Evolutionary conservation across 768 basidiomycete genomes (phyloP).

Genomic region (Tephrocybe rancida): DNA sequence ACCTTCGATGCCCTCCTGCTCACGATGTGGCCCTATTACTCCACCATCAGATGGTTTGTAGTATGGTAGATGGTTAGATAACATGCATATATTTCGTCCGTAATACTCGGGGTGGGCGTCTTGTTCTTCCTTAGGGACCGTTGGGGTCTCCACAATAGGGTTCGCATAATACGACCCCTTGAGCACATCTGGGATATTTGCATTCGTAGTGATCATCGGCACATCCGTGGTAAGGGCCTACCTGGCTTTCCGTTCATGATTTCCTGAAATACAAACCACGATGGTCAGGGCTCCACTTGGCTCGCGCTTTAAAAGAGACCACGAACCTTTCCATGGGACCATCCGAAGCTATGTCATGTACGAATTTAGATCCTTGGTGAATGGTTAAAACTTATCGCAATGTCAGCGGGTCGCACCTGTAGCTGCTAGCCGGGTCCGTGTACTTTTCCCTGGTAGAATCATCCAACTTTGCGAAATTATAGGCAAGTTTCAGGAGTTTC

Average conservation of each 20-base stretch:
- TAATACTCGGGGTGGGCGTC: constrained; percentile 82
- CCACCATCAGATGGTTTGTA: not conserved
- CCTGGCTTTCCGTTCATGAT: constrained; percentile 95
- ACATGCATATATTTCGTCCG: constrained; percentile 82
- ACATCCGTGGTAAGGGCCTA: constrained; percentile 17
- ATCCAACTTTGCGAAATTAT: constrained; percentile 75
- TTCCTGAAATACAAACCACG: constrained; percentile 52
- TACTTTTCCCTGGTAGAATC: constrained; percentile 71
- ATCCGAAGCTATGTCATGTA: constrained; percentile 74
- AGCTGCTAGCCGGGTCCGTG: constrained; percentile 69
- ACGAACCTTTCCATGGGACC: constrained; percentile 91
- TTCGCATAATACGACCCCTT: constrained; percentile 97
- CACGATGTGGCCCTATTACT: constrained; percentile 60
- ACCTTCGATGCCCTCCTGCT: constrained; percentile 63
- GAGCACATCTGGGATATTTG: constrained; percentile 57
- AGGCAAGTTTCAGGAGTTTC: constrained; percentile 71
- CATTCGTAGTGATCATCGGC: not conserved
- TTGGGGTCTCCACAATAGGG: constrained; percentile 67
- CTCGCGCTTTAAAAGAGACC: not conserved
- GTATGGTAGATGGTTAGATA: not conserved
- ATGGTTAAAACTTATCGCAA: not conserved
- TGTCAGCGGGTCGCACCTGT: constrained; percentile 58
- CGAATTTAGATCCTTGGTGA: not conserved
- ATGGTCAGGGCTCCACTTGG: constrained; percentile 4
- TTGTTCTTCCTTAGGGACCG: constrained; percentile 58